A percentile compares a stretch with the other conserved stretches of the same genome.
Evolutionary conservation across 495 filamentous ascomycete species (phyloP).

Genomic region (Xylaria intraflava): DNA sequence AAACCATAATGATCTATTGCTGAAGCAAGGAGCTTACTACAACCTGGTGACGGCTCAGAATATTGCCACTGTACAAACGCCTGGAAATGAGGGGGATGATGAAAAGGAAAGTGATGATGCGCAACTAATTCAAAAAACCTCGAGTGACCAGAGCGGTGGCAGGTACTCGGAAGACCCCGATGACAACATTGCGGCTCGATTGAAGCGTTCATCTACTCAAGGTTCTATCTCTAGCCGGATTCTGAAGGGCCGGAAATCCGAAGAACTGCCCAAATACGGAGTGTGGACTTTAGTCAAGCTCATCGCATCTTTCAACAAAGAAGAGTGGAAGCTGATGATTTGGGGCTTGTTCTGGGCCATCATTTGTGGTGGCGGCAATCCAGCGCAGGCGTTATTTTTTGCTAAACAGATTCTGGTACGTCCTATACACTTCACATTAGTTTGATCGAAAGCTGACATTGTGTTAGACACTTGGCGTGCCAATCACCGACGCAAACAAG

Average conservation of each 20-base stretch:
- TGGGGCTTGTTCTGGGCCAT: constrained; percentile 69
- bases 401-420: constrained; percentile 70
- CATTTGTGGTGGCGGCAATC: constrained; percentile 79
- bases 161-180: constrained; percentile 44
- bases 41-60: constrained; percentile 74
- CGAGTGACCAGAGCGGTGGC: constrained; percentile 18
- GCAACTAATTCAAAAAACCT: constrained; percentile 42
- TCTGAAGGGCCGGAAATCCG: constrained; percentile 47
- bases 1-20: constrained; percentile 65
- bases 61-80: constrained; percentile 60
- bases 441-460: constrained; percentile 13
- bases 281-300: constrained; percentile 82
- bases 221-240: constrained; percentile 66
- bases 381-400: constrained; percentile 83
- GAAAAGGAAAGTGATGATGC: constrained; percentile 39
- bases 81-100: constrained; percentile 41
- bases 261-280: constrained; percentile 50
- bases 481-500: constrained; percentile 29
- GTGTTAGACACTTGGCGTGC: constrained; percentile 28
- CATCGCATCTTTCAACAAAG: constrained; percentile 72
- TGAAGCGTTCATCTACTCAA: constrained; percentile 56
- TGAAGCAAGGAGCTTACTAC: constrained; percentile 56
- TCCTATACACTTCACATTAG: neutral
- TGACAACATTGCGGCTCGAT: constrained; percentile 49
- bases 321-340: constrained; percentile 67